These are phyloP conservation scores for Phytophthora constricta DNA, from an alignment of 352 stramenopile genomes.

Conservation along the genomic window DNA sequence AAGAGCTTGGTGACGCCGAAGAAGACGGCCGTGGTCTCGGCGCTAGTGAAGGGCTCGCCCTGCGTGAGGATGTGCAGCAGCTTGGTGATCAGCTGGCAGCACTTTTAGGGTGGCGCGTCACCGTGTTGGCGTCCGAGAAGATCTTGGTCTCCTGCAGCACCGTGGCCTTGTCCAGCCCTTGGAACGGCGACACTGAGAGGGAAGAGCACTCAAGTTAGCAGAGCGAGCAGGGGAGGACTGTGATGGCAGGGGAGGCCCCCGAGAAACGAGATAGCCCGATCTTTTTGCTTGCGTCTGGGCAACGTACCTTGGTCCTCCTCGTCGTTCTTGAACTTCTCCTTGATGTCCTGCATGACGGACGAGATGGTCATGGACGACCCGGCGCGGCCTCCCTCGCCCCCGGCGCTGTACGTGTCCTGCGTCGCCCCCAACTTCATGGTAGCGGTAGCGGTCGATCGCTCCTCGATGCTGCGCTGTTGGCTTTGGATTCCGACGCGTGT, in stretches of 20 bases:
- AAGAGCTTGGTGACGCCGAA: constrained; percentile 99
- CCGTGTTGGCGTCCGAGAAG: constrained; percentile 98
- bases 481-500: constrained; percentile 41
- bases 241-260: not conserved
- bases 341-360: constrained; percentile 95
- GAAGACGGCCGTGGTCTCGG: constrained; percentile 98
- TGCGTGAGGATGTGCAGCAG: constrained; percentile 98
- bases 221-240: not conserved
- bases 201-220: not conserved
- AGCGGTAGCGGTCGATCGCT: no score
- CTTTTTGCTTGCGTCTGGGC: constrained; percentile 1
- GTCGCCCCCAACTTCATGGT: constrained; percentile 67
- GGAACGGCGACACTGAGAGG: constrained; percentile 90
- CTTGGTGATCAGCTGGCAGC: constrained; percentile 99
- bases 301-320: constrained; percentile 91
- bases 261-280: not conserved
- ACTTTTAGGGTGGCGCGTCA: constrained; percentile 97
- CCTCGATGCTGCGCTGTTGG: constrained; percentile 18
- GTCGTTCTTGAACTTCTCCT: constrained; percentile 99
- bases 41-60: constrained; percentile 95
- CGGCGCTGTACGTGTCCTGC: constrained; percentile 58
- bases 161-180: constrained; percentile 95
- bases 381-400: constrained; percentile 46
- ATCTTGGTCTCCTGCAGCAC: constrained; percentile 98
- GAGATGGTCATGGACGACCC: constrained; percentile 59